Evolutionary conservation across 2,329 filamentous ascomycete species (phyloP).

Genomic region (Exophiala sp.): DNA sequence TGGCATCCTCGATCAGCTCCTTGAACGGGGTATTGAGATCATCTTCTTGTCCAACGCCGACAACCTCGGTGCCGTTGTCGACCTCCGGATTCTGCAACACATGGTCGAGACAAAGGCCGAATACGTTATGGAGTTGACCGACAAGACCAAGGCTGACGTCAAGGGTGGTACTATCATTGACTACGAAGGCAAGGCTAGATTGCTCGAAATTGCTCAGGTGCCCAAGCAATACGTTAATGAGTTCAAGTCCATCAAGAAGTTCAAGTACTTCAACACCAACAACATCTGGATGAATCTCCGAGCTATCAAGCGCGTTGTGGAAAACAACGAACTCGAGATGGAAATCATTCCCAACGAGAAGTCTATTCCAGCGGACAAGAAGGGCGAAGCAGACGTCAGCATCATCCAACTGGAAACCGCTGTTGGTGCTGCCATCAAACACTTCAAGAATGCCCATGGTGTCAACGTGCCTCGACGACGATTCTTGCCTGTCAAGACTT

Average conservation of each 20-base stretch:
- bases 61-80: conserved; percentile 96
- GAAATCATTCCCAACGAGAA: conserved; percentile 99
- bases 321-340: conserved; percentile 98
- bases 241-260: conserved; percentile 99
- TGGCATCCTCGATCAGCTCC: conserved; percentile 91
- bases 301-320: conserved; percentile 96
- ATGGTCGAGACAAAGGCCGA: conserved; percentile 97
- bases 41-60: conserved; percentile 99
- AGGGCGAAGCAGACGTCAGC: conserved; percentile 96
- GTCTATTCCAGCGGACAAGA: conserved; percentile 97
- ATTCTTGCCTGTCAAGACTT: conserved; percentile 99
- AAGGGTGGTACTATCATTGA: conserved; percentile 99
- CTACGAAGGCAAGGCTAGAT: conserved; percentile 93
- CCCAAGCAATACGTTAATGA: conserved; percentile 99
- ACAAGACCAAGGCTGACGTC: conserved; percentile 99
- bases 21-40: conserved; percentile 92
- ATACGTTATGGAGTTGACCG: conserved; percentile 99
- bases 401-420: conserved; percentile 98
- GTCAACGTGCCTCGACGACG: conserved; percentile 97
- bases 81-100: conserved; percentile 97
- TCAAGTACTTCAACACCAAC: conserved; percentile 99
- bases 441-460: conserved; percentile 98
- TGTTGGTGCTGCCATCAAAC: conserved; percentile 95
- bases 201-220: conserved; percentile 97
- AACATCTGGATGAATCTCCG: conserved; percentile 99